A percentile compares a stretch with the other conserved stretches of the same genome.
Evolutionary conservation across 257 asterid species (phyloP).

Genomic region (Galeopsis tetrahit): DNA sequence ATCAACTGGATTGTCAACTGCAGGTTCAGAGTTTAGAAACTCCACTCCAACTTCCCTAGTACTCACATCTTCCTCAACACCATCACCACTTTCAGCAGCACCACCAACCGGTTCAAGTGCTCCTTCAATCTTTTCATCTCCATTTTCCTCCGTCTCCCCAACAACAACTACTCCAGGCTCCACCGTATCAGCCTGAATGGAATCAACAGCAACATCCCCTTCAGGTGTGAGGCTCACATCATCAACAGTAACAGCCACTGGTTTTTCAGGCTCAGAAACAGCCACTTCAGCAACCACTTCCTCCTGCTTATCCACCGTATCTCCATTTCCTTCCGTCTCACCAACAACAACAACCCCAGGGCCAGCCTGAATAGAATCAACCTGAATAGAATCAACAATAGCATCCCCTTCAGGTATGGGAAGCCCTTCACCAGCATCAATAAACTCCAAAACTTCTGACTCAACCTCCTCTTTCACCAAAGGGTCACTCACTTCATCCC

Average conservation of each 20-base stretch:
- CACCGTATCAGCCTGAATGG: constrained; percentile 47
- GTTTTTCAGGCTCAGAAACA: constrained; percentile 25
- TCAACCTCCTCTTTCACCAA: constrained; percentile 36
- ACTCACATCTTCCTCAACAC: constrained; percentile 30
- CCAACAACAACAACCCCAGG: constrained; percentile 54
- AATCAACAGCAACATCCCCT: constrained; percentile 56
- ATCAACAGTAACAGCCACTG: constrained; percentile 37
- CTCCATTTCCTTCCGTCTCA: constrained; percentile 34
- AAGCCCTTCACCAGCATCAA: constrained; percentile 35
- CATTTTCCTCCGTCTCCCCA: constrained; percentile 42
- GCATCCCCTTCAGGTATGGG: constrained; percentile 49
- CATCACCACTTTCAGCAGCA: constrained; percentile 34
- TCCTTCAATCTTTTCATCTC: constrained; percentile 40
- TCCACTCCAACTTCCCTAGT: constrained; percentile 35
- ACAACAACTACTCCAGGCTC: constrained; percentile 57
- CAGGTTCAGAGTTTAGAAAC: constrained; percentile 40
- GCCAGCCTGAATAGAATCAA: constrained; percentile 44
- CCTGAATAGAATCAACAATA: constrained; percentile 47
- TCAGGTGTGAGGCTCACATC: constrained; percentile 35
- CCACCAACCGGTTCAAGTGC: constrained; percentile 31
- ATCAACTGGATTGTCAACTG: constrained; percentile 30
- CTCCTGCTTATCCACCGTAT: not conserved
- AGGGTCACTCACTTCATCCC: constrained; percentile 26
- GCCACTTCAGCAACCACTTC: constrained; percentile 29
- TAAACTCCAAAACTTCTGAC: constrained; percentile 19